Evolutionary conservation across 352 stramenopile species (phyloP), one percentile per base, ranked within the genome.

Genomic region (Pythium pyrilobum): DNA sequence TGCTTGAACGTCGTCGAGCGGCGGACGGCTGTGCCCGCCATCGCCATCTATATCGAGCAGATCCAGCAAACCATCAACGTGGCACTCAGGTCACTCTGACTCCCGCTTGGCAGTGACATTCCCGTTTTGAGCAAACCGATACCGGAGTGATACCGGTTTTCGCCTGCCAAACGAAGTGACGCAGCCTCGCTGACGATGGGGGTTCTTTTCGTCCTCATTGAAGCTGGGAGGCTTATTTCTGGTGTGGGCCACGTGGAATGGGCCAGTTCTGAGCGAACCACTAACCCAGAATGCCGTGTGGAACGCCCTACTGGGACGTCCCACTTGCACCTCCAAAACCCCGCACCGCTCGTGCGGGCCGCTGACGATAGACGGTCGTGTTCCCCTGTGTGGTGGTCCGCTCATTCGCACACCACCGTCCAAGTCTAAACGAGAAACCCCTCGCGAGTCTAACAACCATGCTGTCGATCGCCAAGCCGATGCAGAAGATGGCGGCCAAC

Each of bases 1-100:
- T 87, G 74, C 64, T 85, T 85, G 55, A 85, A 69, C 43, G 69
- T 74, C 41, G 55, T 62, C 18, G 77, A 87, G 36, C 57, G 43
- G 10, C 49, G 38, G 18, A 53, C 39, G 2, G 23, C 38, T 20
- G 37, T 61, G 15, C 21, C 41, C 36, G 48, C 24, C 34, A 47
- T 52, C 23, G 37, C 27, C 15, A 16, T 49, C 18, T 24, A 9
- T n/a, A n/a, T n/a, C n/a, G n/a, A n/a, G n/a, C n/a, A n/a, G n/a
- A n/a, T n/a, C n/a, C n/a, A n/a, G n/a, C n/a, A n/a, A n/a, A n/a
- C n/a, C n/a, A n/a, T n/a, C n/a, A n/a, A n/a, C n/a, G n/a, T n/a
- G n/a, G n/a, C n/a, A n/a, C n/a, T n/a, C n/a, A n/a, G n/a, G n/a
- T n/a, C n/a, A n/a, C n/a, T n/a, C n/a, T n/a, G n/a, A n/a, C n/a